These are phyloP conservation scores for Isabelozyma gotoi DNA, from an alignment of 805 yeast species.

Conservation along the genomic window DNA sequence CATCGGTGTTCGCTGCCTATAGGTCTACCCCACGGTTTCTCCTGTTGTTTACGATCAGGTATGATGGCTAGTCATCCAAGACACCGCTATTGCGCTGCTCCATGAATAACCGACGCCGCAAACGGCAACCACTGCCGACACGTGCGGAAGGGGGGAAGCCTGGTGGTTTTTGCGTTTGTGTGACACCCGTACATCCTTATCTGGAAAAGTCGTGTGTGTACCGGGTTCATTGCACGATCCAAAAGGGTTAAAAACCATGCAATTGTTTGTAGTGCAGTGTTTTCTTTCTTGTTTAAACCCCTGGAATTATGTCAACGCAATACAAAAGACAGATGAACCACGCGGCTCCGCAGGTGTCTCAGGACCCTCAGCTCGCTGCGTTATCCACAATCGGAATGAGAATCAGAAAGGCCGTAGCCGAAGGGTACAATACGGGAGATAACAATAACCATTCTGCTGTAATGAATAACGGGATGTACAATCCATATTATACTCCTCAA, in stretches of 20 bases:
- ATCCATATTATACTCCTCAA: background rate
- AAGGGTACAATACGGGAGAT: slow-evolving; percentile 48
- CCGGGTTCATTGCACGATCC: background rate
- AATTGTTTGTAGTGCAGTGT: too few species aligned
- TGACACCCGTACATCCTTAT: background rate
- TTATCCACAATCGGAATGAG: slow-evolving; percentile 68
- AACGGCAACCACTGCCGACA: background rate
- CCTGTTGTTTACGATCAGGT: slow-evolving; percentile 1
- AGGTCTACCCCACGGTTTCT: slow-evolving; percentile 6
- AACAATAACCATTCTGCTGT: slow-evolving; percentile 9
- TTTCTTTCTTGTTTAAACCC: background rate
- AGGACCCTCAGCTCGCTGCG: slow-evolving; percentile 29
- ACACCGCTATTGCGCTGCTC: background rate
- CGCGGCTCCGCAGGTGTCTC: background rate
- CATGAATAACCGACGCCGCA: background rate
- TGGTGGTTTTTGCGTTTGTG: too few species aligned
- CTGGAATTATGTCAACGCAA: too few species aligned
- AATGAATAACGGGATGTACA: slow-evolving; percentile 1
- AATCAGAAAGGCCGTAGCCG: slow-evolving; percentile 63
- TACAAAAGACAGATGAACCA: slow-evolving; percentile 33
- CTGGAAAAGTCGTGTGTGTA: background rate
- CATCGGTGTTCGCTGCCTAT: slow-evolving; percentile 17
- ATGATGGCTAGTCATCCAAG: background rate
- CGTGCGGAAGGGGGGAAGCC: background rate
- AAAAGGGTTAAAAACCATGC: background rate